A percentile compares a stretch with the other conserved stretches of the same genome.
Evolutionary conservation across 2,329 filamentous ascomycete genomes (phyloP).

Genomic region (Ophiosphaerella herpotricha): DNA sequence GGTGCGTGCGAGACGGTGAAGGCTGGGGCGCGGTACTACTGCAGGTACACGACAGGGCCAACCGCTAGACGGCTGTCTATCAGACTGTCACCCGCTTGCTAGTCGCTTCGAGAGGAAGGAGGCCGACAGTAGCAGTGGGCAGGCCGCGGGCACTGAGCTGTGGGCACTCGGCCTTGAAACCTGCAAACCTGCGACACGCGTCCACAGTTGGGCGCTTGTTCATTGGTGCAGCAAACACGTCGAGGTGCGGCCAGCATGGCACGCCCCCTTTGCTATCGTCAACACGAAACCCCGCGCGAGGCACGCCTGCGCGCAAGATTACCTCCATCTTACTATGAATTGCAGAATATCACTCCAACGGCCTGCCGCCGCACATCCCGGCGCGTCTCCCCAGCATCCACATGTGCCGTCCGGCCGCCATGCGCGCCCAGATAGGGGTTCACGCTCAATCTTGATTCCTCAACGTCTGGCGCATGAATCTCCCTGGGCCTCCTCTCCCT

Average conservation of each 20-base stretch:
- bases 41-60: slow-evolving; percentile 1
- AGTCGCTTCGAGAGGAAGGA: too few relatives aligned
- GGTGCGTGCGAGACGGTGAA: slow-evolving; percentile 6
- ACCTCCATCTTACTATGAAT: too few relatives aligned
- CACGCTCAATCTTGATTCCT: slow-evolving; percentile 10
- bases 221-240: slow-evolving; percentile 3
- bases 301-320: background rate
- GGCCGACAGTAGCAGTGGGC: too few relatives aligned
- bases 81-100: too few relatives aligned
- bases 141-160: too few relatives aligned
- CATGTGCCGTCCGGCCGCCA: slow-evolving; percentile 4
- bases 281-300: slow-evolving; percentile 9
- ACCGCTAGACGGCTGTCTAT: too few relatives aligned
- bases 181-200: background rate
- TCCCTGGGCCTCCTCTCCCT: slow-evolving; percentile 8
- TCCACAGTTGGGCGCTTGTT: background rate
- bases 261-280: background rate
- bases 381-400: background rate
- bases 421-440: slow-evolving; percentile 13
- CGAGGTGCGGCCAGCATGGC: slow-evolving; percentile 7
- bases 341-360: too few relatives aligned
- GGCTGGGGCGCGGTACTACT: slow-evolving; percentile 2
- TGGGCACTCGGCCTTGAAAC: too few relatives aligned
- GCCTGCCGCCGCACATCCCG: too few relatives aligned
- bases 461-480: slow-evolving; percentile 13